These are phyloP conservation scores for Beauveria scarabaeidicola DNA, from an alignment of 2,329 filamentous ascomycete genomes.

Conservation along the genomic window DNA sequence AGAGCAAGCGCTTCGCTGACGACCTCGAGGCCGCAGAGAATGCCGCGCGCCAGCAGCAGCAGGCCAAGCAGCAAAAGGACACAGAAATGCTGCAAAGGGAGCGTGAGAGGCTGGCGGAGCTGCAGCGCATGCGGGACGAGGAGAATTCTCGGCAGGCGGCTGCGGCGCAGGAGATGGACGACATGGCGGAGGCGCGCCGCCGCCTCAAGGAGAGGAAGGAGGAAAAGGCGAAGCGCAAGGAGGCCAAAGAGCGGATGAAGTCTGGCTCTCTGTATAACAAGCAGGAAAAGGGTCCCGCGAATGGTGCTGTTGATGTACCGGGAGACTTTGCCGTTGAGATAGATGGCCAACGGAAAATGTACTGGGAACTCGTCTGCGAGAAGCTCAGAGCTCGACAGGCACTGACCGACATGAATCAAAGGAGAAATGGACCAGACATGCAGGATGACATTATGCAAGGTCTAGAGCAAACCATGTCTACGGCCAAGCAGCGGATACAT, in stretches of 20 bases:
- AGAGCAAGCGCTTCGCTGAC: conserved; percentile 70
- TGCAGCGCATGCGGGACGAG: conserved; percentile 29
- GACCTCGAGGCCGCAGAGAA: conserved; percentile 75
- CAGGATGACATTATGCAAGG: conserved; percentile 14
- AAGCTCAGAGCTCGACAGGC: conserved; percentile 32
- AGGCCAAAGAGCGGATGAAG: conserved; percentile 28
- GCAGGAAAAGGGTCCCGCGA: conserved; percentile 21
- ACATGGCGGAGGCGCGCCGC: conserved; percentile 28
- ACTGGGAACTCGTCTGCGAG: conserved; percentile 33
- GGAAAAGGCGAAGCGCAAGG: conserved; percentile 29
- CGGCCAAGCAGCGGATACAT: conserved; percentile 26
- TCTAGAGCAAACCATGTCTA: conserved; percentile 22
- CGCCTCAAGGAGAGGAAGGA: conserved; percentile 33
- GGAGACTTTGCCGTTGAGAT: conserved; percentile 26
- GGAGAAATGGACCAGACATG: conserved; percentile 17
- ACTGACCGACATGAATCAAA: conserved; percentile 23
- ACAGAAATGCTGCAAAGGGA: conserved; percentile 30
- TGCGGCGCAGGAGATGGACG: conserved; percentile 31
- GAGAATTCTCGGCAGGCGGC: conserved; percentile 26
- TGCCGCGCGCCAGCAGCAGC: conserved; percentile 52
- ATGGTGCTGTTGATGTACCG: conserved; percentile 27
- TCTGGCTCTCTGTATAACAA: conserved; percentile 15
- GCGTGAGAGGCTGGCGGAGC: conserved; percentile 27
- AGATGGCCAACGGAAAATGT: conserved; percentile 23
- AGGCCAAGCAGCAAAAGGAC: conserved; percentile 31